phyloP scores from a whole-genome alignment of 1,284 basidiomycete species.

The Ustilago vetiveriae region DNA sequence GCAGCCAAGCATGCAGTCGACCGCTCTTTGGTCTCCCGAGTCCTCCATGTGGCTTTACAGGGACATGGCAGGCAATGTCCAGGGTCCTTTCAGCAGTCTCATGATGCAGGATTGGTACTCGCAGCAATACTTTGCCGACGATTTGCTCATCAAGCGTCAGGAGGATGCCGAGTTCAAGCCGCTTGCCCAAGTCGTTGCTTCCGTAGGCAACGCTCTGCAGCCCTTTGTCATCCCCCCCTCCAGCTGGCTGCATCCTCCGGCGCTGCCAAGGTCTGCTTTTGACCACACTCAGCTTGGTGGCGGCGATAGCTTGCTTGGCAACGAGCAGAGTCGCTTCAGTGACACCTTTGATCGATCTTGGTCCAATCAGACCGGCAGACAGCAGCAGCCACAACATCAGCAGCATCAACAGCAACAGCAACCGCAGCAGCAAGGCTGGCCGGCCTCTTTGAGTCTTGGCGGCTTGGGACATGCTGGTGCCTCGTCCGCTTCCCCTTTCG shows the following conservation, averaged over 20 bases:
- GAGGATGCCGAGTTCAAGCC: conserved; percentile 67
- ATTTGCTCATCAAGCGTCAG: conserved; percentile 82
- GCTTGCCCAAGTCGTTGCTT: conserved; percentile 65
- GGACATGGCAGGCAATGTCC: conserved; percentile 86
- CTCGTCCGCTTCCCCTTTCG: conserved; percentile 44
- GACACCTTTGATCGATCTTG: conserved; percentile 25
- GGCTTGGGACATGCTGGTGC: conserved; percentile 23
- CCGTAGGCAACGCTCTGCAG: conserved; percentile 60
- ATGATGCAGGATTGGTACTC: conserved; percentile 97
- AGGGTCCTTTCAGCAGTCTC: conserved; percentile 91
- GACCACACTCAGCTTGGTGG: conserved; percentile 15
- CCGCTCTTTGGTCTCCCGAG: conserved; percentile 69
- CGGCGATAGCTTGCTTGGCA: conserved; percentile 17
- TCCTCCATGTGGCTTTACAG: conserved; percentile 88
- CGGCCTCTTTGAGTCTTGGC: conserved; percentile 24
- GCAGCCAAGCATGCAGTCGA: conserved; percentile 17
- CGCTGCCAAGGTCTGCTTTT: conserved; percentile 14
- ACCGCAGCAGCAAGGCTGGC: conserved; percentile 31
- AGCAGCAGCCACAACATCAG: conserved; percentile 4
- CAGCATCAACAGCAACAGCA: conserved; percentile 5
- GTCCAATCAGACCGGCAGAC: conserved; percentile 14
- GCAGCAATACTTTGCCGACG: conserved; percentile 86
- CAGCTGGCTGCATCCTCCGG: conserved; percentile 33
- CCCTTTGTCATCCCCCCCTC: conserved; percentile 67
- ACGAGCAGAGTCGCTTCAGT: conserved; percentile 31